phyloP scores from a whole-genome alignment of 441 rosid genomes.

The Jatropha multifida region DNA sequence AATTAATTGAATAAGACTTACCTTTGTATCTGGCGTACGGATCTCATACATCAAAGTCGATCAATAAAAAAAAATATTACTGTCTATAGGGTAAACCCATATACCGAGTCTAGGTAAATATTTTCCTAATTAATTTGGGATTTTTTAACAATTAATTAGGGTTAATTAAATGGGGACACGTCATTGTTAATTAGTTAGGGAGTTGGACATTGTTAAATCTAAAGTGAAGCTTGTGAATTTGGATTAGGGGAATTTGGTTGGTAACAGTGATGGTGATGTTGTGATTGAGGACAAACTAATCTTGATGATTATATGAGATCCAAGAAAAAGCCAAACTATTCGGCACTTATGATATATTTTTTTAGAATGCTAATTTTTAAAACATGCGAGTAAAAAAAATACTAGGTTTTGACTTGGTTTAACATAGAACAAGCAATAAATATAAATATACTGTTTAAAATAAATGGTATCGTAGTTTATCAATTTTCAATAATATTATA shows the following conservation, averaged over 20 bases:
- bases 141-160: neutral
- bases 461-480: too few species aligned
- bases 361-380: neutral
- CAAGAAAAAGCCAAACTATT: slow-evolving; percentile 24
- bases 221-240: slow-evolving; percentile 1
- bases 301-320: slow-evolving; percentile 15
- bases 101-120: too few species aligned
- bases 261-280: slow-evolving; percentile 27
- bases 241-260: slow-evolving; percentile 28
- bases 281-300: slow-evolving; percentile 31
- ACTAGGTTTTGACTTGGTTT: too few species aligned
- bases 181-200: neutral
- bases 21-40: too few species aligned
- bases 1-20: too few species aligned
- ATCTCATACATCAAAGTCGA: too few species aligned
- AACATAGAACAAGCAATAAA: too few species aligned
- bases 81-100: too few species aligned
- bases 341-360: slow-evolving; percentile 11
- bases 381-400: neutral
- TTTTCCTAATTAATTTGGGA: too few species aligned
- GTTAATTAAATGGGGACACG: neutral
- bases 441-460: too few species aligned
- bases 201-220: neutral
- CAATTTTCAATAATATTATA: too few species aligned
- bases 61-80: too few species aligned